A percentile compares a stretch with the other conserved stretches of the same genome.
Conservation (phyloP, 2,329 filamentous ascomycete species). For the Ilyonectria mors-panacis region DNA sequence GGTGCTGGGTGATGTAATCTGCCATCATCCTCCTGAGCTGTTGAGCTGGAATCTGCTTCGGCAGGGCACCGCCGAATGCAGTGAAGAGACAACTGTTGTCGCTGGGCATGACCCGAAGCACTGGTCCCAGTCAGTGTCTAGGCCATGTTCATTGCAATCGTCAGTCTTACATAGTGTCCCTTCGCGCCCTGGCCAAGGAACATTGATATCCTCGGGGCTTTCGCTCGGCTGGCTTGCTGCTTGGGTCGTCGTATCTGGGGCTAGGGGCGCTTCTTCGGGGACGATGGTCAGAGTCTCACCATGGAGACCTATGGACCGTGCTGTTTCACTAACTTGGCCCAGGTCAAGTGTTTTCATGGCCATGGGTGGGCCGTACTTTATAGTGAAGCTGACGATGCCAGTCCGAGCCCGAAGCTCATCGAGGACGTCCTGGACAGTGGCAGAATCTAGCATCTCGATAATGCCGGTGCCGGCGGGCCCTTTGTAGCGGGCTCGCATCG, state of each 20-base stretch:
- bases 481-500: conserved; percentile 82
- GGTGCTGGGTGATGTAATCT: conserved; percentile 81
- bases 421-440: conserved; percentile 75
- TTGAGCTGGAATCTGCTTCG: conserved; percentile 64
- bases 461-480: conserved; percentile 81
- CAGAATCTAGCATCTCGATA: conserved; percentile 77
- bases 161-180: conserved; percentile 64
- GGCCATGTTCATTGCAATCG: not conserved
- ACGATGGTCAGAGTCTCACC: conserved; percentile 68
- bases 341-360: conserved; percentile 76
- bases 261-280: conserved; percentile 53
- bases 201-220: conserved; percentile 53
- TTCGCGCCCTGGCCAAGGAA: conserved; percentile 65
- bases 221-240: conserved; percentile 25
- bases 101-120: conserved; percentile 95
- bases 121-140: conserved; percentile 57
- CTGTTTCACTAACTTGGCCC: conserved; percentile 62
- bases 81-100: conserved; percentile 97
- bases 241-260: conserved; percentile 25
- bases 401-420: conserved; percentile 75
- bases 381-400: conserved; percentile 75
- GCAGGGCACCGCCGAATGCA: conserved; percentile 86
- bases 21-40: conserved; percentile 84
- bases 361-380: conserved; percentile 87
- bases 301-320: conserved; percentile 65